phyloP scores from a whole-genome alignment of 1,284 basidiomycete genomes.

The Microstroma glucosiphilum region DNA sequence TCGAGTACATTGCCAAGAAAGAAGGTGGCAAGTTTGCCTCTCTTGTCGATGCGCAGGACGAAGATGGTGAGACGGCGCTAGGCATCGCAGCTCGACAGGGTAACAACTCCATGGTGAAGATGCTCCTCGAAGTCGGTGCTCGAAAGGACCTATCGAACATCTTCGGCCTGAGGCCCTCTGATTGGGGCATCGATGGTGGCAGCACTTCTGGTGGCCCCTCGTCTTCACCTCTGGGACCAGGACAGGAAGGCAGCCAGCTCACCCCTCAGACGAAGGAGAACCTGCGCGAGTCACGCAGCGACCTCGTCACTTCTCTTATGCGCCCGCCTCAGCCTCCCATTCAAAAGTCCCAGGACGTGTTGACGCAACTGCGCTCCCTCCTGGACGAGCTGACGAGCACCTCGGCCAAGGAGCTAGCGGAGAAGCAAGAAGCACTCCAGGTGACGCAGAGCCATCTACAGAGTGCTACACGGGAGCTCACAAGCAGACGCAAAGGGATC shows the following conservation, averaged over 20 bases:
- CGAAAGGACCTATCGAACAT: conserved; percentile 88
- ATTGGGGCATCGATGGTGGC: conserved; percentile 61
- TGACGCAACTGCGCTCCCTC: conserved; percentile 57
- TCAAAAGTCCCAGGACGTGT: conserved; percentile 84
- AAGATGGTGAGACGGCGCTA: conserved; percentile 90
- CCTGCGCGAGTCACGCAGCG: conserved; percentile 5
- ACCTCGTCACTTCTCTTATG: conserved; percentile 57
- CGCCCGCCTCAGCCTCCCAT: conserved; percentile 57
- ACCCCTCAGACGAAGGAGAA: neutral
- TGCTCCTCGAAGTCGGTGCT: conserved; percentile 85
- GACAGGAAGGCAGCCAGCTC: neutral
- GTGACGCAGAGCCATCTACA: conserved; percentile 79
- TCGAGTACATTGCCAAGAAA: conserved; percentile 60
- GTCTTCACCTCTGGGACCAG: no score
- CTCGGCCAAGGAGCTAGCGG: conserved; percentile 76
- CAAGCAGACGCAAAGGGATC: conserved; percentile 67
- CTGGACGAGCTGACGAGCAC: conserved; percentile 71
- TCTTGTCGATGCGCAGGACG: conserved; percentile 85
- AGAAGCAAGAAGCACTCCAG: conserved; percentile 78
- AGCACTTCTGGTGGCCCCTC: neutral
- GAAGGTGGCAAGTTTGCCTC: conserved; percentile 51
- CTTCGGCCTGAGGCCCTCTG: conserved; percentile 80
- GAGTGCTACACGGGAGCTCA: conserved; percentile 79
- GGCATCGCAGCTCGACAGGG: conserved; percentile 92
- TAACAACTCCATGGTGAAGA: conserved; percentile 77